Base-by-base conservation (phyloP, 371 early-diverging fungal genomes). In the Coemansia sp. region DNA sequence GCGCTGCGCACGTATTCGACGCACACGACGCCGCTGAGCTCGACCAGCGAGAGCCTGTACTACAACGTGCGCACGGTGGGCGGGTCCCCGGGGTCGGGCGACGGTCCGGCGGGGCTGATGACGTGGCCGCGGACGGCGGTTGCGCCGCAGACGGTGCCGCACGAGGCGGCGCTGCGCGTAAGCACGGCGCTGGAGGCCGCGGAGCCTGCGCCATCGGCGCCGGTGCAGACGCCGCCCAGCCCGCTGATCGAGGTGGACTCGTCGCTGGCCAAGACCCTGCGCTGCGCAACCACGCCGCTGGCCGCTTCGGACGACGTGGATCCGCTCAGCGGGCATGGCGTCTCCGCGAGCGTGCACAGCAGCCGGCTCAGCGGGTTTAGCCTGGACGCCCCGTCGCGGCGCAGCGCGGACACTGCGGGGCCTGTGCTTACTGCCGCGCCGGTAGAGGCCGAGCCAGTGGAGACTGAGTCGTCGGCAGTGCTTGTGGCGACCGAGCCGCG, bases 241-340 rank as follows among this genome's bases (percentile, higher is more conserved):
- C 74, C 74, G 31, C 41, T 69, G 20, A 72, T 72, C 45, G 61
- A 65, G n/a, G 58, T 72, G 9, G 62, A 61, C 8, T 42, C 58
- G 40, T 42, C 56, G 39, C 43, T 72, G 35, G 61, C 69, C 4
- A 45, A 39, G 49, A 49, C 71, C 2, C 31, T 69, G 34, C 65
- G 65, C 4, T 64, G 63, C 9, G 63, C 68, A 10, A 35, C 53
- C 2, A 26, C 38, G 7, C n/a, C 53, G 5, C 53, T 12, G 2
- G 53, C 34, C 36, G 53, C 34, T 9, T 35, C n/a, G 16, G 20
- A 36, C 38, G 53, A 53, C 16, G 20, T n/a, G 16, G 16, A 45
- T 53, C 33, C n/a, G 53, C 10, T 16, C 26, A 26, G 48, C 30
- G 5, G n/a, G 36, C 20, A 36, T 9, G 11, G 35, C 16, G 16